Base-by-base conservation (phyloP, 1,139 yeast species). In the Scheffersomyces insectosa region DNA sequence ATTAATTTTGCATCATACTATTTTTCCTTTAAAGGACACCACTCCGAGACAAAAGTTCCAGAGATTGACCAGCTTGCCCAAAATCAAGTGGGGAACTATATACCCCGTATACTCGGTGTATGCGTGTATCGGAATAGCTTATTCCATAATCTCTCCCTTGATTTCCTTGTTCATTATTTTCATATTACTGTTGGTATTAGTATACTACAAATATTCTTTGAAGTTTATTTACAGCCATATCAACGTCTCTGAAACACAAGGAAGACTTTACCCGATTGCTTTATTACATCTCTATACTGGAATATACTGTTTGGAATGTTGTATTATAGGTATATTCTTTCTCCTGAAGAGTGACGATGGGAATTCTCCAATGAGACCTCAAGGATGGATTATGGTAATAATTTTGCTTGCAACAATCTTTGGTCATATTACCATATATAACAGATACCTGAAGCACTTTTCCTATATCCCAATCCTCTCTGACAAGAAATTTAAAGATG, bases 261-360 rank as follows among this genome's bases (percentile, higher is more conserved):
- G 96, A 0, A 70, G 67, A 46, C 68, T 84, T 36, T 90, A 87
- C 57, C 89, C 95, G 1, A 70, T 71, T 4, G 95, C 96, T 0
- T 62, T 90, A 20, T 73, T 85, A 44, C 96, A 89, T 47, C 64
- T 88, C 36, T 87, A 85, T 57, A 72, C 85, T 1, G 97, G 97
- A 0, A 62, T 90, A 1, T 89, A 90, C 58, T 85, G 89, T 54
- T 72, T 88, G 57, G 95, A 90, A 54, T 70, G 85, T 33, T 86
- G 91, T 52, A 63, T 90, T 54, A 73, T 88, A 35, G 97, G 97
- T 0, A 65, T 87, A 13, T 85, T 87, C 56, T 79, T 85, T 34
- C 64, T 85, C 14, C 83, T 83, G 56, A 70, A 70, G 48, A 71
- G 80, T 51, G 65, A 67, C 28, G 44, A 63, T 3, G 80, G 72